Conservation (phyloP, 2,329 filamentous ascomycete species). For the Trichoderma oligosporum region DNA sequence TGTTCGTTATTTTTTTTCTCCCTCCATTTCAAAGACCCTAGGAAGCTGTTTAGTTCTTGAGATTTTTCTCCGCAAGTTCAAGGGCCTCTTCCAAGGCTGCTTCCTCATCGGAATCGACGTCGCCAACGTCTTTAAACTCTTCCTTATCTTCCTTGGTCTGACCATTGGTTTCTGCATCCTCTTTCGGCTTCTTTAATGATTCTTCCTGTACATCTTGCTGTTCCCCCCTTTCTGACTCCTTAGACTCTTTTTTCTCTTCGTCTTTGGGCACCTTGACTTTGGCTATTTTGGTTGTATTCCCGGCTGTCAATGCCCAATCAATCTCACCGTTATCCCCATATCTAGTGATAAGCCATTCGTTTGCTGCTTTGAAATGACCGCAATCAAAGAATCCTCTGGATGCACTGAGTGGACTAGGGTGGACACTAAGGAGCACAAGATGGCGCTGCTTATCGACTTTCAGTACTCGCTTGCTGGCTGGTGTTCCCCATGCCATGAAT, state of each 20-base stretch:
- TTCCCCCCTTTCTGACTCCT: constrained; percentile 10
- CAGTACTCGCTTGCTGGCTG: constrained; percentile 73
- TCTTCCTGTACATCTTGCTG: background rate
- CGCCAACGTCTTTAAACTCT: constrained; percentile 25
- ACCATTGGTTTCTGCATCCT: constrained; percentile 9
- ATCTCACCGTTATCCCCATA: constrained; percentile 80
- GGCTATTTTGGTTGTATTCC: constrained; percentile 31
- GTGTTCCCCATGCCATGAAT: constrained; percentile 89
- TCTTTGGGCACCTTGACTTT: constrained; percentile 28
- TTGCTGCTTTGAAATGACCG: constrained; percentile 75
- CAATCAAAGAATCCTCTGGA: constrained; percentile 77
- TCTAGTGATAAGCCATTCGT: constrained; percentile 74
- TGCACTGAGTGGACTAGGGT: constrained; percentile 91
- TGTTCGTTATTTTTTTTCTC: background rate
- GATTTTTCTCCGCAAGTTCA: constrained; percentile 29
- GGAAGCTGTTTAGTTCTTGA: background rate
- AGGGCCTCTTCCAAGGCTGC: constrained; percentile 37
- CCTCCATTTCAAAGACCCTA: background rate
- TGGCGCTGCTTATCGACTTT: constrained; percentile 72
- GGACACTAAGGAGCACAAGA: constrained; percentile 78
- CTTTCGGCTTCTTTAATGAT: background rate
- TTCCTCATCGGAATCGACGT: constrained; percentile 37
- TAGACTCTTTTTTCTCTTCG: constrained; percentile 16
- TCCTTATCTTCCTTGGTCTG: constrained; percentile 4
- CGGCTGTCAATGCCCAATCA: constrained; percentile 68